A percentile compares a stretch with the other conserved stretches of the same genome.
These are phyloP conservation scores for Blastocystis sp. DNA, from an alignment of 352 stramenopile genomes.

Conservation along the genomic window DNA sequence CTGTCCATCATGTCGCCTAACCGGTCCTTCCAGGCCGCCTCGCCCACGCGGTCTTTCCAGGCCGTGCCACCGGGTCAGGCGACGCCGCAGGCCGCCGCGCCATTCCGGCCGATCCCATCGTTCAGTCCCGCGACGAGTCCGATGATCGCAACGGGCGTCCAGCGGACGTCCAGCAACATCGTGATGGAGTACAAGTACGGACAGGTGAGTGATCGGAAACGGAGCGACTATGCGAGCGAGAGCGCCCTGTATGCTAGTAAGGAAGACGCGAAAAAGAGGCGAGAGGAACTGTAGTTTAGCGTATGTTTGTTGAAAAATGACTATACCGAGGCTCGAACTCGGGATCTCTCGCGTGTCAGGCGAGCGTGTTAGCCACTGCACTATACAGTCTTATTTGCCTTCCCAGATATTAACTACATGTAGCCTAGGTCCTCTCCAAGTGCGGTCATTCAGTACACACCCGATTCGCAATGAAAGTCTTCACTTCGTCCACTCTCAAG, in stretches of 20 bases:
- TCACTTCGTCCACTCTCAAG: constrained; percentile 5
- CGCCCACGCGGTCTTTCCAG: no score
- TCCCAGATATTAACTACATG: no score
- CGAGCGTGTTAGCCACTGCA: constrained; percentile 51
- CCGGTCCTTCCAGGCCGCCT: no score
- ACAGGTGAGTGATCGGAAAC: background rate
- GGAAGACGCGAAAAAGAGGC: background rate
- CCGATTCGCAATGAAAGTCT: constrained; percentile 23
- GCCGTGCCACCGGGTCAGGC: background rate
- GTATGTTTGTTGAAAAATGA: constrained; percentile 22
- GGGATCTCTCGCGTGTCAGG: constrained; percentile 50
- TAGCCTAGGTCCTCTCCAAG: no score
- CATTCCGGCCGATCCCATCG: background rate
- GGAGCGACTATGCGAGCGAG: background rate
- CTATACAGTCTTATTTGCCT: constrained; percentile 51
- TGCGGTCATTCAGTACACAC: no score
- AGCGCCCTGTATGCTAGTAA: background rate
- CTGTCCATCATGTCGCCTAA: background rate
- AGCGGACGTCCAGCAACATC: background rate
- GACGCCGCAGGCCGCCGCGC: background rate
- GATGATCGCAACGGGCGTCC: background rate
- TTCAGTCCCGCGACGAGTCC: background rate
- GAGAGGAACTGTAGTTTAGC: background rate
- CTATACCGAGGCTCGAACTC: constrained; percentile 52
- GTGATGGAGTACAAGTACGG: background rate